Base-by-base conservation (phyloP, 768 basidiomycete genomes). In the Termitomyces eurrhizus region DNA sequence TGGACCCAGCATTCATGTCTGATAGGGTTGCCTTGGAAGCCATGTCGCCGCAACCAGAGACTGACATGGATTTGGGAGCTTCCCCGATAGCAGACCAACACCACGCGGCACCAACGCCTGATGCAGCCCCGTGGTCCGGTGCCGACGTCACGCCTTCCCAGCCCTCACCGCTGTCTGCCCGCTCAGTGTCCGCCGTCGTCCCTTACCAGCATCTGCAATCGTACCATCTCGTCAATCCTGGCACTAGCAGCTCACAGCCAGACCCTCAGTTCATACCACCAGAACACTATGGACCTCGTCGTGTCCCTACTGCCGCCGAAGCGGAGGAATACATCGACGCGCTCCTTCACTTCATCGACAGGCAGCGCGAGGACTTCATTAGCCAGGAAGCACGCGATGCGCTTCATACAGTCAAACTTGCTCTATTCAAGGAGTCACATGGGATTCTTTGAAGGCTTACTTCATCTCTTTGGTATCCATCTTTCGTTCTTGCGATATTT, bases 241-340 rank as follows among this genome's bases (percentile, higher is more conserved):
- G 37, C 37, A 33, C 44, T 46, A 44, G 26, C 46, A 48, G 41
- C 35, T 45, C 58, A n/a, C 51, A 50, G 33, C 29, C 57, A 33
- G 50, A 41, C 26, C 16, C 26, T 9, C 37, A 21, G 0, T 41
- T 42, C 39, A 39, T 41, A 33, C 57, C 36, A 8, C 58, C 52
- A 41, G 45, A 39, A 24, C 39, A 50, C 21, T 60, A 49, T 48
- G 36, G 9, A 7, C 35, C 46, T 3, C 55, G 41, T 13, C 54
- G 53, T 24, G 66, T 72, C 33, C 78, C 81, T 21, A 75, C 79
- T 52, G 67, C 79, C n/a, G 67, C 71, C 0, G 81, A 85, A 53
- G 85, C 81, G 2, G 81, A 87, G 53, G 77, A 78, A 11, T 80
- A 84, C 29, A 70, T 87, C 56, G 78, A 83, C 68, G 82, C 74